phyloP scores from a whole-genome alignment of 1,139 yeast genomes.

The Saccharomycopsis hybrid region DNA sequence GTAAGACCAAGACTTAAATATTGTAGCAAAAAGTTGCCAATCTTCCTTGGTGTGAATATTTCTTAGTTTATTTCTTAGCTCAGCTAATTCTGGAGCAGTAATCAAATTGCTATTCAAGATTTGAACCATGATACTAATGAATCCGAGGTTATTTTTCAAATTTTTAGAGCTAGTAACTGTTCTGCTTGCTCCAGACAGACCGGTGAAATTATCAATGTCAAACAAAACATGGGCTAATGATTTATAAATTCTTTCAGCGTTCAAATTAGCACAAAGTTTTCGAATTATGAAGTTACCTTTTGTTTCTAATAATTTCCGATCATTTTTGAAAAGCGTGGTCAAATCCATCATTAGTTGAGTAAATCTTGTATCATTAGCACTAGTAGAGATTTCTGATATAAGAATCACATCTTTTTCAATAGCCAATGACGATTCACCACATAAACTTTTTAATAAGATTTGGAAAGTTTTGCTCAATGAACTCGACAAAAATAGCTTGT shows the following conservation, averaged over 20 bases:
- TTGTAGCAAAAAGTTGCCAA: constrained; percentile 62
- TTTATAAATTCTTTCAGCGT: constrained; percentile 77
- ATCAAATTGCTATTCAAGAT: constrained; percentile 80
- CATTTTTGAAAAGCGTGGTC: constrained; percentile 59
- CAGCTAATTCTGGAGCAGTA: constrained; percentile 78
- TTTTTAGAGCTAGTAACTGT: background rate
- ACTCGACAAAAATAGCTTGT: constrained; percentile 39
- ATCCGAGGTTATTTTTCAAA: constrained; percentile 46
- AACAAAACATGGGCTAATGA: constrained; percentile 68
- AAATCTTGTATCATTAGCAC: constrained; percentile 74
- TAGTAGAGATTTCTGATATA: constrained; percentile 70
- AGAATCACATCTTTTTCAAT: constrained; percentile 72
- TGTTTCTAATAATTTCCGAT: constrained; percentile 54
- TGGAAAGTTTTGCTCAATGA: constrained; percentile 61
- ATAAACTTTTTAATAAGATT: constrained; percentile 70
- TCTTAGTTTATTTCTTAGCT: constrained; percentile 63
- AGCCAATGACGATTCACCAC: constrained; percentile 83
- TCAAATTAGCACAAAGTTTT: constrained; percentile 73
- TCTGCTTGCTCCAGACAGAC: background rate
- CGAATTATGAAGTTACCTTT: constrained; percentile 83
- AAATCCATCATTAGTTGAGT: constrained; percentile 69
- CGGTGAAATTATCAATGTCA: constrained; percentile 33
- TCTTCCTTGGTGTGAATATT: constrained; percentile 46
- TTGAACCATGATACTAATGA: constrained; percentile 77
- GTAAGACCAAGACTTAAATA: constrained; percentile 90